Base-by-base conservation (phyloP, 2,329 filamentous ascomycete species). In the Phoma sp. region DNA sequence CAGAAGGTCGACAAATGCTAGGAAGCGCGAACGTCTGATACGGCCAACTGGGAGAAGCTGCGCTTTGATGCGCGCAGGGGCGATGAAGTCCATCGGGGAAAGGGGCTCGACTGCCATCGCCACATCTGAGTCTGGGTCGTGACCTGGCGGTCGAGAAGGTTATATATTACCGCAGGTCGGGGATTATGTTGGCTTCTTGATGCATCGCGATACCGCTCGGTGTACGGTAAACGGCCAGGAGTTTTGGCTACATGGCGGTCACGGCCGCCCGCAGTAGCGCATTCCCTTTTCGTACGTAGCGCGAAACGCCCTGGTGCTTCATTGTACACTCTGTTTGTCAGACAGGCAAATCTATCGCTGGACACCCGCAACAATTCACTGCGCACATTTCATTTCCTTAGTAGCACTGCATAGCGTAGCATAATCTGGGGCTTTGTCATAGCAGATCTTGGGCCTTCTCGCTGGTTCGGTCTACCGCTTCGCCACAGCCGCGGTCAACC, bases 101-200 rank as follows among this genome's bases (percentile, higher is more conserved):
- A 96, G 86, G 76, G 90, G 88, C 81, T 97, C 93, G 78, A 90
- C 83, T 79, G 85, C 88, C 92, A 96, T 96, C 73, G 78, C 89
- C 82, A 76, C 79, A 80, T 81, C 66, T 71, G 73, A 57, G 61
- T 60, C 38, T 45, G 42, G 37, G 41, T 24, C 49, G 60, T 46
- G 47, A 66, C 61, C 54, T 37, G 44, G n/a, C 45, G 64, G 62
- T 59, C 65, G 53, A 49, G 53, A 30, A 42, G 14, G 32, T 54
- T 46, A 59, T 62, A 70, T 70, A 54, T 51, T 62, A 58, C 56
- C 45, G 65, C 48, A 47, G 29, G 37, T 46, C 37, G 37, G 36
- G 25, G 11, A 39, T 30, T 30, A 27, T 5, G 52, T 50, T 50
- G 52, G 41, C 47, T 32, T 50, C 42, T 47, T 47, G 53, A 44